Percentiles rank a stretch among this genome's conserved stretches.
phyloP scores from a whole-genome alignment of 352 stramenopile genomes.

The Phytophthora nicotianae region DNA sequence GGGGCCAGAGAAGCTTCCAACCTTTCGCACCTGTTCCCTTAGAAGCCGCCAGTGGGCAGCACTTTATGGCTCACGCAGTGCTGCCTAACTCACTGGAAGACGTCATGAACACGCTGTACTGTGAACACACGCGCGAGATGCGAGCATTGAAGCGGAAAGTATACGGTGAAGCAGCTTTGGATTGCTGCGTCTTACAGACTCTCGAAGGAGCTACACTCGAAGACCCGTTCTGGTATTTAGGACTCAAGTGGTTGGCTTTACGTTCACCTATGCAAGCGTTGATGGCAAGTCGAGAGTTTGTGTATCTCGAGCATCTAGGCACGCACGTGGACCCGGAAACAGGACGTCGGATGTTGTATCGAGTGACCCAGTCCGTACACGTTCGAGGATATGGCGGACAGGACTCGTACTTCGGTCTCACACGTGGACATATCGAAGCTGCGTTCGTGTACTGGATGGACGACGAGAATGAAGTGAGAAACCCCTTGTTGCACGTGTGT shows the following conservation, averaged over 20 bases:
- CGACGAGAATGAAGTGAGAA: constrained; percentile 34
- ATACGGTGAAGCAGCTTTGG: constrained; percentile 61
- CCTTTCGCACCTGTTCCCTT: constrained; percentile 25
- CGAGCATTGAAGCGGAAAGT: constrained; percentile 42
- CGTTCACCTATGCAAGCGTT: constrained; percentile 66
- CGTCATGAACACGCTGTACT: constrained; percentile 65
- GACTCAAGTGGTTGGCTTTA: constrained; percentile 77
- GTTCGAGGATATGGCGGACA: constrained; percentile 64
- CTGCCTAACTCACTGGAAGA: constrained; percentile 69
- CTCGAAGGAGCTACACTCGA: constrained; percentile 64
- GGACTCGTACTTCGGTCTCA: constrained; percentile 73
- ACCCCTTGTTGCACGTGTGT: constrained; percentile 58
- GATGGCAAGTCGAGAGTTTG: constrained; percentile 68
- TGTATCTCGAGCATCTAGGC: constrained; percentile 72
- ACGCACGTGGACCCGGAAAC: constrained; percentile 53
- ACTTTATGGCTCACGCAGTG: constrained; percentile 68
- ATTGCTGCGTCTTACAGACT: constrained; percentile 67
- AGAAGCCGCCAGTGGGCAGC: constrained; percentile 41
- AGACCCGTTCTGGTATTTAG: constrained; percentile 80
- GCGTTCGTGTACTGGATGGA: constrained; percentile 81
- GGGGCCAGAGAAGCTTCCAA: constrained; percentile 13
- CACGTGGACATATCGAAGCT: constrained; percentile 60
- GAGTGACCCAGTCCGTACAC: constrained; percentile 66
- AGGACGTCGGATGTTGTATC: constrained; percentile 65
- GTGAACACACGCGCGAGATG: constrained; percentile 61